Evolutionary conservation across 2,329 filamentous ascomycete species (phyloP).

Genomic region (Chrysoporthe cubensis): DNA sequence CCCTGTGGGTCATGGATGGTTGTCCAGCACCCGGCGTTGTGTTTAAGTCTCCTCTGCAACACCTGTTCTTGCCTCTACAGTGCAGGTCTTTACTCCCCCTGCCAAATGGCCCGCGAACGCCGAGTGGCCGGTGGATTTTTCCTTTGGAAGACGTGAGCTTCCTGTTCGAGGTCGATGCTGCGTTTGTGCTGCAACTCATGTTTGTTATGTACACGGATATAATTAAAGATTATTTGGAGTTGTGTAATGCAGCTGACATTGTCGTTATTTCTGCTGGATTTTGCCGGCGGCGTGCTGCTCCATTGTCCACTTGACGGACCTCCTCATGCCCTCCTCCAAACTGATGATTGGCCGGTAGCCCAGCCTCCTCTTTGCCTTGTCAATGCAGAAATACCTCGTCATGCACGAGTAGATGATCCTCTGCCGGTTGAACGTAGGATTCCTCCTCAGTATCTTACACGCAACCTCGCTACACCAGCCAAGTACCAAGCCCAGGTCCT

Average conservation of each 20-base stretch:
- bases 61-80: no score
- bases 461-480: constrained; percentile 59
- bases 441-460: constrained; percentile 53
- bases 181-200: background rate
- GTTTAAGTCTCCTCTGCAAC: no score
- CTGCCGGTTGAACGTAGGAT: constrained; percentile 62
- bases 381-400: constrained; percentile 78
- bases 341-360: constrained; percentile 71
- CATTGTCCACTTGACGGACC: constrained; percentile 58
- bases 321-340: constrained; percentile 65
- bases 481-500: constrained; percentile 54
- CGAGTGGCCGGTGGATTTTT: background rate
- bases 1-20: no score
- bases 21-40: no score
- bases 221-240: constrained; percentile 5
- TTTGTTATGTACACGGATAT: constrained; percentile 24
- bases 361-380: constrained; percentile 72
- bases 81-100: no score
- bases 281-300: constrained; percentile 49
- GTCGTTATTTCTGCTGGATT: constrained; percentile 5
- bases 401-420: constrained; percentile 71
- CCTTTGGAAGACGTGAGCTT: background rate
- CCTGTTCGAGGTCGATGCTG: background rate
- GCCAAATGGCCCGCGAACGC: background rate
- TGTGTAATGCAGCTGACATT: background rate